Evolutionary conservation across 495 filamentous ascomycete genomes (phyloP).

Genomic region (Tuber calosporum): DNA sequence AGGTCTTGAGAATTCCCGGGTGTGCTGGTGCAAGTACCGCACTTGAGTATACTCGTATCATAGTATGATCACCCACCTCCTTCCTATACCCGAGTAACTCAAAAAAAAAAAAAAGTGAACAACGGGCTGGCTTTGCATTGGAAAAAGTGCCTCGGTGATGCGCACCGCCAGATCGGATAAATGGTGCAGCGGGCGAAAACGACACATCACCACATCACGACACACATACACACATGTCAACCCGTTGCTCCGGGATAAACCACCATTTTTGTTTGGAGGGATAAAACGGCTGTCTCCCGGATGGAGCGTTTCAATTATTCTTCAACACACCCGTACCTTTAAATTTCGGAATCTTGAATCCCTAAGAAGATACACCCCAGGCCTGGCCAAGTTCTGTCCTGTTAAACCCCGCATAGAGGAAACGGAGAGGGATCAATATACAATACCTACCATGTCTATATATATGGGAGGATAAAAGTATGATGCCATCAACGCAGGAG

Average conservation of each 20-base stretch:
- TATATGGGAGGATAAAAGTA: background rate
- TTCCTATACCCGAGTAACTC: background rate
- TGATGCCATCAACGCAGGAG: background rate
- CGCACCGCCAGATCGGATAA: conserved; percentile 1
- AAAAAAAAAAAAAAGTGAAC: background rate
- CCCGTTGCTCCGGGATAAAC: conserved; percentile 27
- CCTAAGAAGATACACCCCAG: background rate
- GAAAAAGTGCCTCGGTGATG: background rate
- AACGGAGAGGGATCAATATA: background rate
- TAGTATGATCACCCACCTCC: no score
- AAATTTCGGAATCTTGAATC: background rate
- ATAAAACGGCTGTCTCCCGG: background rate
- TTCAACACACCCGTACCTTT: background rate
- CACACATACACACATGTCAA: conserved; percentile 21
- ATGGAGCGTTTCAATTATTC: background rate
- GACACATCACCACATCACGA: background rate
- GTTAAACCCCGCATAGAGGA: background rate
- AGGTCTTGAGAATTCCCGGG: background rate
- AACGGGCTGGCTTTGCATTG: background rate
- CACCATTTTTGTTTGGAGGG: conserved; percentile 11
- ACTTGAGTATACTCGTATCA: background rate
- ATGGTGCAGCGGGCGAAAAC: background rate
- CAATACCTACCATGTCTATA: background rate
- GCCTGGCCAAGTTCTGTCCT: background rate
- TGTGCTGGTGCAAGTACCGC: background rate